A percentile compares a stretch with the other conserved stretches of the same genome.
Evolutionary conservation across 1,284 basidiomycete species (phyloP).

Genomic region (Cutaneotrichosporon curvatum): DNA sequence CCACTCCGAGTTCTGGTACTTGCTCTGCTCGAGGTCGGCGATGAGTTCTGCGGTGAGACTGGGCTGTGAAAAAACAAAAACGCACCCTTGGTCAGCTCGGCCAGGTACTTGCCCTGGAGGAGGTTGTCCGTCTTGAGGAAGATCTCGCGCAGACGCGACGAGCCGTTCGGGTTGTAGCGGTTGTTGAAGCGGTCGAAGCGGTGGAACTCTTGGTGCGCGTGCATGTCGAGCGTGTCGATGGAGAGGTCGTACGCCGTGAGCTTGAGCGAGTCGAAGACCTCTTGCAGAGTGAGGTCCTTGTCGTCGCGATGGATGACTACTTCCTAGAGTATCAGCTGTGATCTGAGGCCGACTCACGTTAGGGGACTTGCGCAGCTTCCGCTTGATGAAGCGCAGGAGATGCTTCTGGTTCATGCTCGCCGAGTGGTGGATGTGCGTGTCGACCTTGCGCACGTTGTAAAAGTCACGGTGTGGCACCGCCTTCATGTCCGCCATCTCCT

Average conservation of each 20-base stretch:
- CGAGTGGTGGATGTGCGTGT: constrained; percentile 97
- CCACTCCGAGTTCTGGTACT: constrained; percentile 99
- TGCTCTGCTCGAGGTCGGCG: constrained; percentile 92
- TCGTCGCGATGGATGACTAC: constrained; percentile 93
- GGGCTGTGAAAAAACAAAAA: not conserved
- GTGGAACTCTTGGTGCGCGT: constrained; percentile 94
- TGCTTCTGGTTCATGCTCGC: constrained; percentile 99
- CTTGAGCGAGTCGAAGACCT: constrained; percentile 93
- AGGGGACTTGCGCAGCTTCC: constrained; percentile 60
- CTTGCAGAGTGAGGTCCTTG: constrained; percentile 74
- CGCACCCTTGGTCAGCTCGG: constrained; percentile 83
- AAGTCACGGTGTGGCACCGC: constrained; percentile 68
- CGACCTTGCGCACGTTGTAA: constrained; percentile 96
- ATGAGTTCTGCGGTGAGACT: constrained; percentile 66
- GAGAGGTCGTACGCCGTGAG: constrained; percentile 96
- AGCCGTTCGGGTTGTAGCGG: constrained; percentile 55
- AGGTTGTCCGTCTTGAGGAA: constrained; percentile 98
- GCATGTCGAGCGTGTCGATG: constrained; percentile 99
- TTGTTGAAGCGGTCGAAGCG: constrained; percentile 91
- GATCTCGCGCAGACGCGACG: constrained; percentile 90
- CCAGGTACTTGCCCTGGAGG: constrained; percentile 84
- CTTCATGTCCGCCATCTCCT: constrained; percentile 96
- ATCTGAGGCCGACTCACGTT: constrained; percentile 36
- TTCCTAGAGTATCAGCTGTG: constrained; percentile 55
- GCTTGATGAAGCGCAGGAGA: constrained; percentile 97